Evolutionary conservation across 177 flowering plant species (phyloP).

Genomic region (Vitis hybrid): DNA sequence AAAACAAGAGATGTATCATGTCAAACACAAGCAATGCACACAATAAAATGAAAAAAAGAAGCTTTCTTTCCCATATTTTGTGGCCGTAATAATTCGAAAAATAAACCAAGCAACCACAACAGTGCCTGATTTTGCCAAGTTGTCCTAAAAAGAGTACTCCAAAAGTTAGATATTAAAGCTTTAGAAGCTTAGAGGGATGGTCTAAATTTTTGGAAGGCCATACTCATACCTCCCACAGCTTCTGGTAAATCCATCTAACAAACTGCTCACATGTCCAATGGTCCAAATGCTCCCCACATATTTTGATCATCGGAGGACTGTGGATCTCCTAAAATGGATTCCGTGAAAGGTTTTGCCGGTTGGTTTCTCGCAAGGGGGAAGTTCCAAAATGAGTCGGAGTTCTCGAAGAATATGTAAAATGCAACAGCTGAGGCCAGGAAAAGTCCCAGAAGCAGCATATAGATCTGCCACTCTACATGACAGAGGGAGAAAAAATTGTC

Average conservation of each 20-base stretch:
- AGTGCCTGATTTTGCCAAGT: too few relatives aligned
- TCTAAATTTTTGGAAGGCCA: too few relatives aligned
- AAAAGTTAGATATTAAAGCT: too few relatives aligned
- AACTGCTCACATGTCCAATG: conserved; percentile 46
- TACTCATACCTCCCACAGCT: too few relatives aligned
- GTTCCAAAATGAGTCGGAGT: conserved; percentile 92
- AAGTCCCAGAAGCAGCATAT: conserved; percentile 71
- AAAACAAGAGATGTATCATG: too few relatives aligned
- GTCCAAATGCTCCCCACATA: conserved; percentile 47
- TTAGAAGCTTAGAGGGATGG: too few relatives aligned
- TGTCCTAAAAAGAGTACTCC: too few relatives aligned
- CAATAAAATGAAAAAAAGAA: too few relatives aligned
- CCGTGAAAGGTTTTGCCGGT: conserved; percentile 40
- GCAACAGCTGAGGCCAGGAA: conserved; percentile 73
- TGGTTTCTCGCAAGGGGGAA: conserved; percentile 56
- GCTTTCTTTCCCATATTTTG: too few relatives aligned
- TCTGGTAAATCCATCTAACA: not conserved
- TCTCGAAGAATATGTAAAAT: conserved; percentile 72
- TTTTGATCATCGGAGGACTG: conserved; percentile 54
- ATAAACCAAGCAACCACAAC: too few relatives aligned
- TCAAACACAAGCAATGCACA: too few relatives aligned
- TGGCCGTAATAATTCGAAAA: too few relatives aligned
- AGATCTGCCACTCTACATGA: conserved; percentile 93
- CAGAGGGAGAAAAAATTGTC: conserved; percentile 2
- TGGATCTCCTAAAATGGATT: conserved; percentile 41